Conservation (phyloP, 2,329 filamentous ascomycete species). For the Apiospora koreana region DNA sequence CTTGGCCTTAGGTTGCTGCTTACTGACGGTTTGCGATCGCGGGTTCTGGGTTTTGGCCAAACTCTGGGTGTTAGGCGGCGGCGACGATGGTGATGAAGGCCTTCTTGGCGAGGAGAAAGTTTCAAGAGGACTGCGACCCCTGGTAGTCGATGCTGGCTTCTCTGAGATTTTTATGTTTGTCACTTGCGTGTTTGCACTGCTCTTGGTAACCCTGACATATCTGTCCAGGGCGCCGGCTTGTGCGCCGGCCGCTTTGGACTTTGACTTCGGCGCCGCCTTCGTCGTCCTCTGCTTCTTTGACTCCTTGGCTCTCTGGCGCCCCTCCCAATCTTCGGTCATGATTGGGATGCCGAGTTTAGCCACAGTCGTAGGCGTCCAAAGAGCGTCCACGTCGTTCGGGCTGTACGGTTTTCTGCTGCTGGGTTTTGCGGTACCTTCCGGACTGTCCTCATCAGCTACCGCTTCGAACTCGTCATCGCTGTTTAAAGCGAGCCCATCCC, state of each 20-base stretch:
- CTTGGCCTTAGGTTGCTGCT: slow-evolving; percentile 28
- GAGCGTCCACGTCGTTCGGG: slow-evolving; percentile 63
- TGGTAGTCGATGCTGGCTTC: slow-evolving; percentile 8
- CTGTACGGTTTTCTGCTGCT: slow-evolving; percentile 54
- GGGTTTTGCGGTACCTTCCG: slow-evolving; percentile 26
- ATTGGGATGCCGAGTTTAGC: slow-evolving; percentile 65
- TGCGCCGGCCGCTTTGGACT: slow-evolving; percentile 24
- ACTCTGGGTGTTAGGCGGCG: slow-evolving; percentile 11
- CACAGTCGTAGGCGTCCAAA: slow-evolving; percentile 69
- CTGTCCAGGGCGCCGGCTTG: slow-evolving; percentile 38
- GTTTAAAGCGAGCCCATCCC: slow-evolving; percentile 60
- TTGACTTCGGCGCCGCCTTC: slow-evolving; percentile 23
- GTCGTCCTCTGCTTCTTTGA: slow-evolving; percentile 21
- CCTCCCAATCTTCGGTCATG: slow-evolving; percentile 66
- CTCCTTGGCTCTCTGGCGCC: slow-evolving; percentile 34
- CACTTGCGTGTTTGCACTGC: slow-evolving; percentile 12
- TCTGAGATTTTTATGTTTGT: not conserved
- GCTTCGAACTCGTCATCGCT: slow-evolving; percentile 65
- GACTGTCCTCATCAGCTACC: slow-evolving; percentile 27
- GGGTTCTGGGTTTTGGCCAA: slow-evolving; percentile 16
- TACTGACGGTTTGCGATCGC: slow-evolving; percentile 28
- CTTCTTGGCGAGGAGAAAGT: slow-evolving; percentile 15
- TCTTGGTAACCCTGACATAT: slow-evolving; percentile 44
- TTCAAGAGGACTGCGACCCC: slow-evolving; percentile 11
- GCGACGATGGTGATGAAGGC: slow-evolving; percentile 11